Evolutionary conservation across 768 basidiomycete genomes (phyloP).

Genomic region (Russula virescens): DNA sequence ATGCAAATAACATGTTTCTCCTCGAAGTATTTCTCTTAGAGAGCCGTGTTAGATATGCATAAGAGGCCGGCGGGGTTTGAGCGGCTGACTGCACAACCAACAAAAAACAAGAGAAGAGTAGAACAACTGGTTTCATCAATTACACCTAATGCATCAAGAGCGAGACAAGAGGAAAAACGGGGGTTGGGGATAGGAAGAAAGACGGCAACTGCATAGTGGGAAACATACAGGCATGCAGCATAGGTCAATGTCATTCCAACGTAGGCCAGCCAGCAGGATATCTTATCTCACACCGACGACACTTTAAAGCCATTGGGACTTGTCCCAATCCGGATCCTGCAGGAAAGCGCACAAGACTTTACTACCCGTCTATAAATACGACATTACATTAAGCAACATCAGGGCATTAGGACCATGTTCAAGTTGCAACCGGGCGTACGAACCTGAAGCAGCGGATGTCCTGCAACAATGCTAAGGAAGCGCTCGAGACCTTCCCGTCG

Average conservation of each 20-base stretch:
- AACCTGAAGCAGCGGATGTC: constrained; percentile 94
- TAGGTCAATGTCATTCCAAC: constrained; percentile 3
- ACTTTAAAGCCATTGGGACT: constrained; percentile 68
- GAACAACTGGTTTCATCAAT: background rate
- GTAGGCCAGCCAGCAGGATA: background rate
- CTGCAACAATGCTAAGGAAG: constrained; percentile 93
- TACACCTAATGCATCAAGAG: constrained; percentile 2
- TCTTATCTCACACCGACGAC: background rate
- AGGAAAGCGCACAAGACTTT: constrained; percentile 95
- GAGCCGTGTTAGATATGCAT: no score
- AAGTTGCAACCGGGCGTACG: constrained; percentile 24
- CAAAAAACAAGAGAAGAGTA: background rate
- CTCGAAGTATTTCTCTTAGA: background rate
- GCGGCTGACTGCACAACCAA: background rate
- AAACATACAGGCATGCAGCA: constrained; percentile 7
- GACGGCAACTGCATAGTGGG: background rate
- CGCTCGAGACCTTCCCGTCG: constrained; percentile 90
- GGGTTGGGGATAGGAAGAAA: no score
- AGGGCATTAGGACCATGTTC: no score
- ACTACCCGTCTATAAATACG: constrained; percentile 68
- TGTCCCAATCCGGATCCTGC: constrained; percentile 92
- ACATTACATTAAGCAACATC: no score
- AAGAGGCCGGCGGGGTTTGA: background rate
- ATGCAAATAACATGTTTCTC: no score
- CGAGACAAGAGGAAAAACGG: background rate